Base-by-base conservation (phyloP, 1,139 yeast genomes). In the Nakaseomyces sp. region DNA sequence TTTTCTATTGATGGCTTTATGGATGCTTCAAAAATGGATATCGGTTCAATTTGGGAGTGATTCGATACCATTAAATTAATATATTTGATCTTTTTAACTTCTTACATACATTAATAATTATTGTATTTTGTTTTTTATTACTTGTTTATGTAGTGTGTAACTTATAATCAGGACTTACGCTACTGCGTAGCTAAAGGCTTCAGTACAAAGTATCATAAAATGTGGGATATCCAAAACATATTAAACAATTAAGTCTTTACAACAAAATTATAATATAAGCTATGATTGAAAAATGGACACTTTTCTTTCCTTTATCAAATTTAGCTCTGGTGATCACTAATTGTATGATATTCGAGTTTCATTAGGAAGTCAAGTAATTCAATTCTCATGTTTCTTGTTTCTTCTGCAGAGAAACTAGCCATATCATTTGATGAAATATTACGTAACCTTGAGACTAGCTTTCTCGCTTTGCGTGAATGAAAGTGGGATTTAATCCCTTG, bases 291-390 rank as follows among this genome's bases (percentile, higher is more conserved):
- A n/a, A n/a, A n/a, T n/a, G n/a, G n/a, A n/a, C n/a, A n/a, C n/a
- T n/a, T n/a, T n/a, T n/a, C n/a, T n/a, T n/a, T n/a, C n/a, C n/a
- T n/a, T n/a, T n/a, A n/a, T n/a, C n/a, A n/a, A n/a, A n/a, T n/a
- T n/a, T n/a, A n/a, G n/a, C n/a, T n/a, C 6, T 13, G 2, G 10
- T 5, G 32, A 18, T 40, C 43, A 18, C 40, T 41, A 6, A 35
- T 26, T 7, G 42, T 43, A 19, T 44, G 41, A 22, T 49, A 48
- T 22, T 56, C 61, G 24, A 55, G 41, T 37, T 54, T 53, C 54
- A 56, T 46, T 46, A 58, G 44, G 31, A 58, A 57, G 37, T 50
- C 55, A 19, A 54, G 41, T 26, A 58, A 25, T 32, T 56, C 61
- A 29, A 52, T 49, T 22, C 60, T 50, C 18, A 58, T 35, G 20